phyloP scores from a whole-genome alignment of 2,329 filamentous ascomycete species.

The Tolypocladium ovalisporum region DNA sequence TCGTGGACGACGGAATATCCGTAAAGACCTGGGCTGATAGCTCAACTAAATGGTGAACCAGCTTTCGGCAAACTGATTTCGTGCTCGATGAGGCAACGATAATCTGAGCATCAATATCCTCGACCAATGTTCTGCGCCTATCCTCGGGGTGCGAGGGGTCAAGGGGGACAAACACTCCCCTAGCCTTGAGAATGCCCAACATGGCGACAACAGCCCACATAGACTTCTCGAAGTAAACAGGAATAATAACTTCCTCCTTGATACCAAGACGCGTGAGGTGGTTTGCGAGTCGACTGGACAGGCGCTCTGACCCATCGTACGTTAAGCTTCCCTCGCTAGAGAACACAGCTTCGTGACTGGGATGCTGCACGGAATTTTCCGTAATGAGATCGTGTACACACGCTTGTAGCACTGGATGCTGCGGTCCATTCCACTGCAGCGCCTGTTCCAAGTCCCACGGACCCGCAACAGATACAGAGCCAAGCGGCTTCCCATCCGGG shows the following conservation, averaged over 20 bases:
- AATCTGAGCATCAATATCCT: constrained; percentile 1
- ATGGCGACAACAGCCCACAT: constrained; percentile 4
- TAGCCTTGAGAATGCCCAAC: constrained; percentile 6
- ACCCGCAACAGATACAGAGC: neutral
- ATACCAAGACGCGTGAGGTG: constrained; percentile 14
- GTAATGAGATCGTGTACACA: constrained; percentile 31
- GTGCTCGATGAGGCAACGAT: neutral
- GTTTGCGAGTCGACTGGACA: constrained; percentile 26
- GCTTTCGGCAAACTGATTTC: neutral
- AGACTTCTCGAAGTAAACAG: constrained; percentile 7
- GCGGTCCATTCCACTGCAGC: neutral
- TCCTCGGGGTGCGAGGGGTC: constrained; percentile 1
- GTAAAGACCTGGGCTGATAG: neutral
- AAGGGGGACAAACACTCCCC: constrained; percentile 5
- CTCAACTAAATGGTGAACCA: constrained; percentile 1
- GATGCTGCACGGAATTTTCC: constrained; percentile 19
- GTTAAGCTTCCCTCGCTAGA: constrained; percentile 32
- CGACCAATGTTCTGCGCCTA: neutral
- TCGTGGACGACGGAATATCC: neutral
- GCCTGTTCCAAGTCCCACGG: neutral
- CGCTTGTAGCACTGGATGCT: constrained; percentile 1
- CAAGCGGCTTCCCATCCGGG: neutral
- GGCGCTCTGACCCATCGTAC: constrained; percentile 25
- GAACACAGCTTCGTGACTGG: constrained; percentile 23
- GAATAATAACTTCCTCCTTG: neutral